Evolutionary conservation across 805 yeast species (phyloP).

Genomic region (Metschnikowia noctiluminum): DNA sequence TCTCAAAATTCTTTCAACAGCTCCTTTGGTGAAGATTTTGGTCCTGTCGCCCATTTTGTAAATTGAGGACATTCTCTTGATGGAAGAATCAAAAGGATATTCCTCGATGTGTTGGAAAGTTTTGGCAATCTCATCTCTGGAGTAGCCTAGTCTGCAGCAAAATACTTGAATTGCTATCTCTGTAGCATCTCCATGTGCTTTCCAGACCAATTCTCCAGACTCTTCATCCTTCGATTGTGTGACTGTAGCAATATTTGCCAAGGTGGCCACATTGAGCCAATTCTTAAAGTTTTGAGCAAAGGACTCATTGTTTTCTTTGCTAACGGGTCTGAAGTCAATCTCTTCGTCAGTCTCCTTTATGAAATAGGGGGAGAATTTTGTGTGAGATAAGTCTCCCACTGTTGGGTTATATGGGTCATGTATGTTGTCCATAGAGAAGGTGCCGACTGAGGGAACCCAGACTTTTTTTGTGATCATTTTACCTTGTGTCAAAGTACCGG

Average conservation of each 20-base stretch:
- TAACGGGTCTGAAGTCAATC: slow-evolving; percentile 25
- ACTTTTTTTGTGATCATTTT: slow-evolving; percentile 70
- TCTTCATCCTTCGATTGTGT: slow-evolving; percentile 42
- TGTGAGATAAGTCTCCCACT: slow-evolving; percentile 45
- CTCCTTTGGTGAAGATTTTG: slow-evolving; percentile 20
- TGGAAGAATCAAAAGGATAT: slow-evolving; percentile 19
- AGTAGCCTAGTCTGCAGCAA: slow-evolving; percentile 17
- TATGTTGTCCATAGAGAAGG: slow-evolving; percentile 50
- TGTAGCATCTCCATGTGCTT: slow-evolving; percentile 22
- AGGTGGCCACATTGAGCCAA: slow-evolving; percentile 65
- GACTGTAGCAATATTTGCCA: slow-evolving; percentile 77
- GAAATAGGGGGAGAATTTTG: slow-evolving; percentile 34
- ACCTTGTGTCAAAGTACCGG: slow-evolving; percentile 80
- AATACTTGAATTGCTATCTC: slow-evolving; percentile 21
- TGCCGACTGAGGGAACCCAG: slow-evolving; percentile 66
- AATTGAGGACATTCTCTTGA: slow-evolving; percentile 19
- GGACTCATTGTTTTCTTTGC: slow-evolving; percentile 17
- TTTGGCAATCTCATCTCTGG: slow-evolving; percentile 25
- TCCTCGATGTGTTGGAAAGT: slow-evolving; percentile 16
- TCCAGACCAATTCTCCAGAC: slow-evolving; percentile 32
- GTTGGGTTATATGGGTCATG: slow-evolving; percentile 64
- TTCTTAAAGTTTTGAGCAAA: slow-evolving; percentile 31
- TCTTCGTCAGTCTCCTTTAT: slow-evolving; percentile 36
- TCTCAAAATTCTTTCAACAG: slow-evolving; percentile 18
- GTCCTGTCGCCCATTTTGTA: slow-evolving; percentile 13